These are phyloP conservation scores for Cicer arietinum DNA, from an alignment of 306 rosid genomes.

Conservation along the genomic window DNA sequence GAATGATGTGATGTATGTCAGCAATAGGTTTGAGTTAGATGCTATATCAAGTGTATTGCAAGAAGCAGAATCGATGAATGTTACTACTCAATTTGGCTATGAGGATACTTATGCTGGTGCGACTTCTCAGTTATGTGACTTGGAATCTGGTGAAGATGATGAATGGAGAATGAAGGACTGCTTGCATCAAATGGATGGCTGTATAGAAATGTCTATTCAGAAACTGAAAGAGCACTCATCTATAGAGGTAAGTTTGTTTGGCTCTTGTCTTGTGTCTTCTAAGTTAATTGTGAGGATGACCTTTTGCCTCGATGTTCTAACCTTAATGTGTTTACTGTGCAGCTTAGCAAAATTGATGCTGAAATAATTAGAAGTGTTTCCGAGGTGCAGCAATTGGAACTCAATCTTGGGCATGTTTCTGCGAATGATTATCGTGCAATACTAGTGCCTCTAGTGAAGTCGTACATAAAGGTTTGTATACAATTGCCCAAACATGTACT, in stretches of 20 bases:
- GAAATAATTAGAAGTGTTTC: conserved; percentile 73
- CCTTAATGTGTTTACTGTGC: conserved; percentile 49
- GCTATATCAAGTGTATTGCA: conserved; percentile 79
- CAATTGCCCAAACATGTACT: conserved; percentile 36
- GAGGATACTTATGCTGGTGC: conserved; percentile 70
- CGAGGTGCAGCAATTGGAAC: conserved; percentile 85
- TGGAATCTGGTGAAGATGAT: conserved; percentile 90
- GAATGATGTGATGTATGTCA: conserved; percentile 59
- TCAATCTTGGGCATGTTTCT: conserved; percentile 80
- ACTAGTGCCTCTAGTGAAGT: conserved; percentile 85
- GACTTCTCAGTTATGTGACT: conserved; percentile 77
- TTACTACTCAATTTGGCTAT: conserved; percentile 71
- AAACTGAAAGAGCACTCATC: conserved; percentile 81
- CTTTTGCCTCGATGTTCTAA: conserved; percentile 48
- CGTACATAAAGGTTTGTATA: conserved; percentile 83
- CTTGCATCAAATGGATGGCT: conserved; percentile 76
- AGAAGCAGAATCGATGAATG: conserved; percentile 77
- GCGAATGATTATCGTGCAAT: conserved; percentile 81
- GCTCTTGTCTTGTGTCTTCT: conserved; percentile 34
- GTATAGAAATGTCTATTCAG: conserved; percentile 82
- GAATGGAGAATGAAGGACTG: conserved; percentile 86
- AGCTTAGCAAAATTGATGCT: conserved; percentile 92
- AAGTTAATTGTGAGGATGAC: conserved; percentile 33
- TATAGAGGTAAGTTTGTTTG: conserved; percentile 72
- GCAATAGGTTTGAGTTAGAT: conserved; percentile 68